Evolutionary conservation across 345 rosid genomes (phyloP).

Genomic region (Salix koriyanagi): DNA sequence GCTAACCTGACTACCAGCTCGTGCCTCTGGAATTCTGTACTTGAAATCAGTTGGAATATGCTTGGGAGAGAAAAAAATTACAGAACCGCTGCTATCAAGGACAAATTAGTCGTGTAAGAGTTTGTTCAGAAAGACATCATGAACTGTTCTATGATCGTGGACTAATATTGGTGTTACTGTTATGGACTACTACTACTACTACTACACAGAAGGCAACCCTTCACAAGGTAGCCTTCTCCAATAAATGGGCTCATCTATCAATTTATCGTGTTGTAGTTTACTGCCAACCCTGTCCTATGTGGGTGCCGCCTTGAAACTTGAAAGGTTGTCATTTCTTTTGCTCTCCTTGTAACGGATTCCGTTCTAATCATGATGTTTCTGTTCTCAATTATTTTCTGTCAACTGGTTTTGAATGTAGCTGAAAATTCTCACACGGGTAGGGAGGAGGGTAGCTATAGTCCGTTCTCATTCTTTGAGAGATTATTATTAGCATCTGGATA

Average conservation of each 20-base stretch:
- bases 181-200: neutral
- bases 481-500: no score
- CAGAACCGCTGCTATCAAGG: neutral
- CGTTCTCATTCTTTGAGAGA: no score
- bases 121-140: neutral
- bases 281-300: neutral
- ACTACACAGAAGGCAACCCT: constrained; percentile 1
- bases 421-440: no score
- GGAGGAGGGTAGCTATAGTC: no score
- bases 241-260: neutral
- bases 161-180: neutral
- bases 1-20: constrained; percentile 5
- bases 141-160: neutral
- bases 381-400: neutral
- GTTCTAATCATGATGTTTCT: neutral
- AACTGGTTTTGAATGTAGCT: no score
- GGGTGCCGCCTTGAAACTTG: neutral
- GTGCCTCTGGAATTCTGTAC: neutral
- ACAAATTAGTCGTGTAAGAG: neutral
- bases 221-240: constrained; percentile 5
- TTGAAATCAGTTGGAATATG: constrained; percentile 9
- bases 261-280: neutral
- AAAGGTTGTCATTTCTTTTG: neutral
- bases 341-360: neutral
- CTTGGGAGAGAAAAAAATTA: neutral